Evolutionary conservation across 148 eudicot species (phyloP).

Genomic region (Drosera capensis): DNA sequence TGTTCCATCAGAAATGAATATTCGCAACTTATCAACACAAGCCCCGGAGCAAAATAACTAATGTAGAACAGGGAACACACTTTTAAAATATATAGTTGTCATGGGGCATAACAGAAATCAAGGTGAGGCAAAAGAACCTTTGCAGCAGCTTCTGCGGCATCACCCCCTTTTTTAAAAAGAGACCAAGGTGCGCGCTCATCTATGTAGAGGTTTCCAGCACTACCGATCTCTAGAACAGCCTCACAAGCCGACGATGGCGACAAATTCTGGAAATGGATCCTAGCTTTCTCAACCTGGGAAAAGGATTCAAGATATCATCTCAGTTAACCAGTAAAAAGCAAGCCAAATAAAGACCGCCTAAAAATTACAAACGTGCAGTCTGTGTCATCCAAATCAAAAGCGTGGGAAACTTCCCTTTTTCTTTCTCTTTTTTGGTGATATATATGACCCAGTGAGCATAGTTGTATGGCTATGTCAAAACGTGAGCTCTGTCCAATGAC

Average conservation of each 20-base stretch:
- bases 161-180: conserved; percentile 85
- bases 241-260: conserved; percentile 86
- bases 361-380: neutral
- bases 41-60: too few relatives aligned
- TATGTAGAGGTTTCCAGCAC: conserved; percentile 83
- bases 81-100: neutral
- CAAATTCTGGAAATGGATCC: conserved; percentile 45
- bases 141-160: conserved; percentile 76
- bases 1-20: conserved; percentile 15
- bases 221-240: conserved; percentile 84
- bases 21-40: neutral
- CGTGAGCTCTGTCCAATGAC: too few relatives aligned
- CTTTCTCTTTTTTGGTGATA: too few relatives aligned
- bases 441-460: too few relatives aligned
- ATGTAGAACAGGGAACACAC: neutral
- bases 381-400: neutral
- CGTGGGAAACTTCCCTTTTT: too few relatives aligned
- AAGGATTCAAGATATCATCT: neutral
- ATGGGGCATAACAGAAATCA: neutral
- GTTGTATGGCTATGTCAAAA: too few relatives aligned
- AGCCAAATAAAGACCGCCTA: too few relatives aligned
- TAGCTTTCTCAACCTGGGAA: conserved; percentile 74
- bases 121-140: conserved; percentile 30
- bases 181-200: conserved; percentile 97
- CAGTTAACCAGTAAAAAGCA: neutral